Evolutionary conservation across 768 basidiomycete species (phyloP), one percentile per base, ranked within the genome.

Genomic region (Leccinellum albellum): DNA sequence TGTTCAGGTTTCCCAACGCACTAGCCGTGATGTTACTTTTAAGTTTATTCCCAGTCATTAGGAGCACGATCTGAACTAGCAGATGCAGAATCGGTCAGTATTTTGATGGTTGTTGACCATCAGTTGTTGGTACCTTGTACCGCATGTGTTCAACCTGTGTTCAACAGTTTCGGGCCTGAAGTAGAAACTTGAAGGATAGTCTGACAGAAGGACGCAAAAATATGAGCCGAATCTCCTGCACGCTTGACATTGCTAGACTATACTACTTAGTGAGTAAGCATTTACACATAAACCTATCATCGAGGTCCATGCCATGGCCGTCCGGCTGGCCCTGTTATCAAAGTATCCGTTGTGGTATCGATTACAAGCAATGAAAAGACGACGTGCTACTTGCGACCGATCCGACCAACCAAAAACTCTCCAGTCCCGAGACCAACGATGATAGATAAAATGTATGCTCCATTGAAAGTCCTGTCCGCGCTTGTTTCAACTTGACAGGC

Each of bases 381-480:
- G 45, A 32, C 46, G 37, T 50, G 50, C 35, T 60, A 28, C 46
- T 42, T 45, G 51, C 57, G 65, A 17, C 73, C 78, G 37, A 84
- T 72, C 55, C 87, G 76, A 9, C 87, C 87, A 63, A 91, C 89
- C 31, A 86, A 54, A 17, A 84, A 70, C 74, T 95, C 93, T 12
- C 92, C 94, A 17, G 88, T 68, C 9, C 84, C 87, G 29, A 88
- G 73, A 1, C 92, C 92, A 2, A 83, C 54, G 14, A 93, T 67
- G 58, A 94, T 82, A 12, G 86, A 78, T 32, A 94, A 81, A 55
- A 94, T 78, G 66, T 83, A 95, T 26, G 82, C 86, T 5, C 80
- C 86, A 62, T 93, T 85, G 73, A 89, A 94, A 6, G 89, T 89
- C 94, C 92, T 95, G 66, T 54, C 60, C 46, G 59, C 10, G 35